Evolutionary conservation across 176 grass and related monocot genomes (phyloP).

Genomic region (Oryza australiensis): DNA sequence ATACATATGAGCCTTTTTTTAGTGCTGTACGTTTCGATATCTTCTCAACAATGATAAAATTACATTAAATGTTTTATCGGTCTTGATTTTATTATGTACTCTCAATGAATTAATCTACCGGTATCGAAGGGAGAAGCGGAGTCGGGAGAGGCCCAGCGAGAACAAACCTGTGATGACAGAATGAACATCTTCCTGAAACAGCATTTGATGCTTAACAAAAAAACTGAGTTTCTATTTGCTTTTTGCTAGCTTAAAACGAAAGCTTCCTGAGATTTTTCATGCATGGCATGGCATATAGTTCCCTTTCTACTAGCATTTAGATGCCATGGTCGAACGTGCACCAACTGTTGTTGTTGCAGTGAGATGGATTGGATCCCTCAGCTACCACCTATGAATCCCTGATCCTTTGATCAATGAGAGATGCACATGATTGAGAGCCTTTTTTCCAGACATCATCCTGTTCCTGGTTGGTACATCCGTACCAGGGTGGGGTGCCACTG

Average conservation of each 20-base stretch:
- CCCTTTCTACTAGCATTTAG: background rate
- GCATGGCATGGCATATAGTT: background rate
- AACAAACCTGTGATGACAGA: constrained; percentile 86
- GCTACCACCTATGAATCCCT: constrained; percentile 28
- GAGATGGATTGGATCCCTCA: constrained; percentile 20
- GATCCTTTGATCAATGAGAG: constrained; percentile 26
- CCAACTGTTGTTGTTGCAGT: background rate
- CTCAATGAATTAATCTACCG: too few relatives aligned
- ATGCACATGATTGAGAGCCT: constrained; percentile 35
- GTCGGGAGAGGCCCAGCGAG: constrained; percentile 60
- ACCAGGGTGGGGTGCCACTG: constrained; percentile 23
- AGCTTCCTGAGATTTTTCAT: background rate
- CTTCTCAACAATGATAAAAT: too few relatives aligned
- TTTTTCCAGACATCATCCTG: constrained; percentile 18
- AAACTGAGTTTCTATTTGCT: background rate
- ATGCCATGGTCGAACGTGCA: constrained; percentile 1
- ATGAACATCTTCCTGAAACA: constrained; percentile 29
- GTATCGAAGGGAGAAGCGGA: too few relatives aligned
- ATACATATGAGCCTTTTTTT: too few relatives aligned
- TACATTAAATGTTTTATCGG: too few relatives aligned
- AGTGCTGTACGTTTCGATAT: too few relatives aligned
- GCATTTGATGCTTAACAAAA: background rate
- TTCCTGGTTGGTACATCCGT: constrained; percentile 29
- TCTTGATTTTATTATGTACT: too few relatives aligned
- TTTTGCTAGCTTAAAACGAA: constrained; percentile 19